Evolutionary conservation across 345 rosid species (phyloP).

Genomic region (Gossypium raimondii): DNA sequence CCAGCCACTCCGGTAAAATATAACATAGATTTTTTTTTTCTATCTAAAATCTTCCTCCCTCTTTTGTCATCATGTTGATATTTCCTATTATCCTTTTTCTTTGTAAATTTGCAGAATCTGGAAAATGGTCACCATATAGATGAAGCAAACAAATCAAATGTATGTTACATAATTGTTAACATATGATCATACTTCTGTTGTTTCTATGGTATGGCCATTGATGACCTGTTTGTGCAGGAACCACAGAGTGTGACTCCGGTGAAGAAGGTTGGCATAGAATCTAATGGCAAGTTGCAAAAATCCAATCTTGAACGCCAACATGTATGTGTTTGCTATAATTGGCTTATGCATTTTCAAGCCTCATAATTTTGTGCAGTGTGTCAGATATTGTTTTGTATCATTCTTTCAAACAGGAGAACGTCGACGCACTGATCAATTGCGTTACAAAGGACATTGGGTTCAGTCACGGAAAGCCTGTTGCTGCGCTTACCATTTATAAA

Average conservation of each 20-base stretch:
- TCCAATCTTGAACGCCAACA: conserved; percentile 73
- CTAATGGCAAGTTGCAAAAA: conserved; percentile 65
- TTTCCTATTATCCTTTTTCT: conserved; percentile 10
- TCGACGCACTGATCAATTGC: conserved; percentile 78
- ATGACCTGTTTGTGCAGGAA: conserved; percentile 47
- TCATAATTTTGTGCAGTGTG: conserved; percentile 12
- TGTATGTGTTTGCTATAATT: conserved; percentile 40
- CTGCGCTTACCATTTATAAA: conserved; percentile 90
- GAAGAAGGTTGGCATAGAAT: conserved; percentile 54
- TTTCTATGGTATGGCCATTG: conserved; percentile 11
- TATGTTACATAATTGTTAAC: conserved; percentile 29
- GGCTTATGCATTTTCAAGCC: conserved; percentile 12
- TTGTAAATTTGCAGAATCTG: conserved; percentile 46
- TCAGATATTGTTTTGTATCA: conserved; percentile 17
- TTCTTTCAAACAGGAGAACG: conserved; percentile 62
- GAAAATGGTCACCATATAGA: conserved; percentile 78
- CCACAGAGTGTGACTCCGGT: conserved; percentile 56
- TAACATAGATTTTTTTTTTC: conserved; percentile 8
- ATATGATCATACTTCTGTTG: conserved; percentile 5
- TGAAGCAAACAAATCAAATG: conserved; percentile 50
- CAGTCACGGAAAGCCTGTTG: conserved; percentile 84
- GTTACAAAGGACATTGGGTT: conserved; percentile 69
- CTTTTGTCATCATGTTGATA: conserved; percentile 14
- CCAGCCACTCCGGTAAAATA: conserved; percentile 40
- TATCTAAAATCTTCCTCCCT: not conserved